Evolutionary conservation across 768 basidiomycete genomes (phyloP).

Genomic region (Leccinum variicolor): DNA sequence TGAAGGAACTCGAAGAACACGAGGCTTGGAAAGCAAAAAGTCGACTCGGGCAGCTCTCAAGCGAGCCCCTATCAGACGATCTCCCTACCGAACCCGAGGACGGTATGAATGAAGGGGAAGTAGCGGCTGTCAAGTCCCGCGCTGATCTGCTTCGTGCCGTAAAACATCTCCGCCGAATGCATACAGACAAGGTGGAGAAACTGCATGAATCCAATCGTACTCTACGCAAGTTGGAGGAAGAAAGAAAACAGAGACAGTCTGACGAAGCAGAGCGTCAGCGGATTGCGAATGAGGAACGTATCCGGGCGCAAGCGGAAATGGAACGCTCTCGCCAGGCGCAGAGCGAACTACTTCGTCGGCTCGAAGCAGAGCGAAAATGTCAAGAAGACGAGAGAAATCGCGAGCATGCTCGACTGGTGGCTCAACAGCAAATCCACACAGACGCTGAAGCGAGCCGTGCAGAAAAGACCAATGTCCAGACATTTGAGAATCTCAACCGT

Average conservation of each 20-base stretch:
- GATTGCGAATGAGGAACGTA: constrained; percentile 16
- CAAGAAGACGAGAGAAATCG: constrained; percentile 2
- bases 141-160: constrained; percentile 12
- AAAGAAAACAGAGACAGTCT: constrained; percentile 15
- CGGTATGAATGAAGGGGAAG: constrained; percentile 20
- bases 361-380: constrained; percentile 8
- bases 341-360: constrained; percentile 3
- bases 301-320: constrained; percentile 8
- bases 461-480: neutral
- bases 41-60: neutral
- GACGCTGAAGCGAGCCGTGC: neutral
- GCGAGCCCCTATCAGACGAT: constrained; percentile 1
- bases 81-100: constrained; percentile 21
- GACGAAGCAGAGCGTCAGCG: constrained; percentile 16
- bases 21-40: constrained; percentile 4
- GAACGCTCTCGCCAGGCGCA: constrained; percentile 6
- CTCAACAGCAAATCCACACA: constrained; percentile 9
- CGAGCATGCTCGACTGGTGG: constrained; percentile 7
- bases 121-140: constrained; percentile 2
- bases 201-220: constrained; percentile 14
- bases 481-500: neutral
- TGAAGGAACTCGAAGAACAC: constrained; percentile 17
- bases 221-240: constrained; percentile 25
- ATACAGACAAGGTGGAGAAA: constrained; percentile 14
- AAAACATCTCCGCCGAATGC: constrained; percentile 16